These are phyloP conservation scores for Dendrobium officinale DNA, from an alignment of 106 monocot genomes.

Conservation along the genomic window DNA sequence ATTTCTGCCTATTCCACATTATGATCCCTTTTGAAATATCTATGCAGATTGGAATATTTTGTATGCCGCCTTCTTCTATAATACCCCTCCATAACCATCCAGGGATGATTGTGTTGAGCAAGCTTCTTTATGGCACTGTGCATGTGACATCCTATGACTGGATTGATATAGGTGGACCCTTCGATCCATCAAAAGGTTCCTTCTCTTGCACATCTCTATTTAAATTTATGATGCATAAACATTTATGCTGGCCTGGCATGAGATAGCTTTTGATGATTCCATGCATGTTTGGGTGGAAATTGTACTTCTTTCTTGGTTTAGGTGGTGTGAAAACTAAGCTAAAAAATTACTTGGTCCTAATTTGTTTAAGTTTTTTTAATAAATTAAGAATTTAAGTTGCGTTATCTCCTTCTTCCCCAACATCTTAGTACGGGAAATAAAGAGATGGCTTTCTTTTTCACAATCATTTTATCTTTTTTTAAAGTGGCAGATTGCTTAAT, in stretches of 20 bases:
- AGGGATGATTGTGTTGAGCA: slow-evolving; percentile 95
- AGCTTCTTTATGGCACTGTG: slow-evolving; percentile 76
- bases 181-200: slow-evolving; percentile 38
- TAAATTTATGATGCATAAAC: not conserved
- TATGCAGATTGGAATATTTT: slow-evolving; percentile 87
- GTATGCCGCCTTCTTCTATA: slow-evolving; percentile 69
- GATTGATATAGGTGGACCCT: slow-evolving; percentile 28
- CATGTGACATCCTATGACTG: slow-evolving; percentile 90
- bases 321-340: too few relatives aligned
- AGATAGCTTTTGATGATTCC: not conserved
- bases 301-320: too few relatives aligned
- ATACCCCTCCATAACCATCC: slow-evolving; percentile 98
- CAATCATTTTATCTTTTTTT: too few relatives aligned
- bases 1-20: not conserved
- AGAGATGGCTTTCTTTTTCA: too few relatives aligned
- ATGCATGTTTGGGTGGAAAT: not conserved
- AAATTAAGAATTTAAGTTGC: too few relatives aligned
- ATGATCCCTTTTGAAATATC: not conserved
- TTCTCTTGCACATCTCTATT: not conserved
- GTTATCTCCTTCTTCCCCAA: too few relatives aligned
- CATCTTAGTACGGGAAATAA: too few relatives aligned
- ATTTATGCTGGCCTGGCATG: not conserved
- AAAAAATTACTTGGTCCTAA: too few relatives aligned
- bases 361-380: too few relatives aligned
- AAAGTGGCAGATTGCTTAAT: too few relatives aligned